Evolutionary conservation across 2,329 filamentous ascomycete species (phyloP), one percentile per base, ranked within the genome.

Genomic region (Penicillium aurantiogriseum): DNA sequence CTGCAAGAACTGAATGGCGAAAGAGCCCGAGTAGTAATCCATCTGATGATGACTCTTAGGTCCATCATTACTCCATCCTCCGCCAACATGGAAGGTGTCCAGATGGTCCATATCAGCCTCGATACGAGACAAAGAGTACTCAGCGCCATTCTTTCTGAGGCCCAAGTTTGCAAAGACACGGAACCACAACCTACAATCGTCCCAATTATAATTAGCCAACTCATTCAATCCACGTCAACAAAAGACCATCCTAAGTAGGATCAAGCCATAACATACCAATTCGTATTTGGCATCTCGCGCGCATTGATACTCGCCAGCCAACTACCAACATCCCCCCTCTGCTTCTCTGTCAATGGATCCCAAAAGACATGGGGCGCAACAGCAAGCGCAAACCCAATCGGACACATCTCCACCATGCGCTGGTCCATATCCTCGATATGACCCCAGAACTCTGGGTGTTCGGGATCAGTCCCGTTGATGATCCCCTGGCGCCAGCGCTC

Each of bases 351-450:
- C 66, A 92, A 76, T 1, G 82, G 84, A 15, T 86, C 78, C 88
- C 88, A 92, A 57, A 91, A 82, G 64, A 70, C 80, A 78, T 71
- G 75, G 29, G 81, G 79, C 35, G 86, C 88, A 51, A 91, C 86
- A 33, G 88, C 88, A 52, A 93, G 78, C 1, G 88, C 85, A 67
- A 86, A 92, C 0, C 89, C 90, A 57, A 92, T 80, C 0, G 89
- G 89, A 69, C 89, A 92, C 81, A 91, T 90, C 71, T 93, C 90
- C 2, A 92, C 90, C 90, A 92, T 92, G 27, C 89, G 80, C 77
- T 92, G 89, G 68, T 92, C 90, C 56, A 88, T 86, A 68, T 92
- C 88, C 63, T 86, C 81, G 62, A 90, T 88, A 55, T 84, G 86
- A 0, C 89, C 89, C 89, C 89, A 93, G 67, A 87, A 92, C 73